Evolutionary conservation across 805 yeast species (phyloP), one percentile per base, ranked within the genome.

Genomic region (Candida caryicola): DNA sequence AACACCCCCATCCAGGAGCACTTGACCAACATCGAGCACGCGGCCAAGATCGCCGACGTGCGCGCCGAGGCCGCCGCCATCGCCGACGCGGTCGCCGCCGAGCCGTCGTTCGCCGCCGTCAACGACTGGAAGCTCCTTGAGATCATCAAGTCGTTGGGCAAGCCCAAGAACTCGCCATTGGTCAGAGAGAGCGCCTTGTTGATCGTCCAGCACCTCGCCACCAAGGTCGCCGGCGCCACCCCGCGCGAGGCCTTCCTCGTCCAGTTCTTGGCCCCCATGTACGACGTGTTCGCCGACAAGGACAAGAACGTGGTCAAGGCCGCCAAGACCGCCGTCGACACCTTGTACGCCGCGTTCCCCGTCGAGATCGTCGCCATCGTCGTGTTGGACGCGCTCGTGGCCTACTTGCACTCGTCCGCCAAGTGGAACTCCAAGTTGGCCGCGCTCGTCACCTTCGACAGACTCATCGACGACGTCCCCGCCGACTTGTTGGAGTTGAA

Each of bases 351-450:
- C 6, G 65, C 78, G 45, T 84, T 76, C 67, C 89, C 95, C 31
- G 69, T 76, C 12, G 95, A 87, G 62, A 90, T 93, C 1, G 72
- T 82, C 39, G 80, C 89, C 1, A 71, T 88, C n/a, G 75, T 77
- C 12, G 72, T 90, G 25, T 58, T 91, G 34, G 78, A 82, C 40
- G 73, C 66, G 40, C 57, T 89, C 23, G 61, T 85, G 44, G 60
- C 52, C 4, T 89, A 85, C 59, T 74, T 91, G 51, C 70, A 74
- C 44, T 79, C 90, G 2, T 79, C 95, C 39, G 95, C 96, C 32
- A 91, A 90, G 65, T 90, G 96, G 95, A 93, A 87, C 62, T 76
- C 88, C 34, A 91, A 91, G 62, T 53, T 86, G 30, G 95, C 83
- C 13, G 91, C 93, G 36, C 73, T 91, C 56, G 79, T 76, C 49